Base-by-base conservation (phyloP, 306 rosid genomes). In the Dryas drummondii region DNA sequence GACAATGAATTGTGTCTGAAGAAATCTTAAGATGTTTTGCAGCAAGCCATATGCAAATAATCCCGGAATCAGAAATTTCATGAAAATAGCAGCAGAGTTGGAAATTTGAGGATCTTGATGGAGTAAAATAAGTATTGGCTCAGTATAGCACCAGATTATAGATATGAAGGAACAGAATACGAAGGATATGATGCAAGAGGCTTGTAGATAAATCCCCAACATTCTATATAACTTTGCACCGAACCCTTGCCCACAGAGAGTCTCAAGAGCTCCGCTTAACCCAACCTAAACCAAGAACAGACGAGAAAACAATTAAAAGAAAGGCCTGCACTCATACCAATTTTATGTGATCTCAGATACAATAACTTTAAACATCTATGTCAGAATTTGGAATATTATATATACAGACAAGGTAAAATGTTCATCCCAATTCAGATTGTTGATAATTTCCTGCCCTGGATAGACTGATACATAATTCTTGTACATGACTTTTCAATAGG, bases 191-290 rank as follows among this genome's bases (percentile, higher is more conserved):
- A 90, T 83, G 78, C 96, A 84, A 4, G 90, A 84, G 54, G 91
- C 63, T 79, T 92, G 97, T 26, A 92, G 85, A 83, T 92, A 84
- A 55, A 88, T 76, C 78, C 97, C 97, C 78, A 92, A 22, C 73
- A 65, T 48, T 54, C 85, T 77, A 82, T 85, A 90, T 42, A 72
- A 73, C 37, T 83, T 69, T 63, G 98, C 91, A 0, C 97, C 98
- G 83, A 81, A 91, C 68, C 84, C 91, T 87, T 94, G 97, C 32
- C 98, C 98, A 32, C 98, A 94, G 0, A 94, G 86, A 44, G 97
- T 94, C 85, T 94, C 97, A 16, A 94, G 82, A 47, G 96, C 87
- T 68, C 98, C 98, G 71, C 97, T 94, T 64, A 87, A 85, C 26
- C 97, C 98, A 70, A 87, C 71, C 97, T 93, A 52, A 64, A 55